phyloP scores from a whole-genome alignment of 202 grass and related monocot genomes.

The Schoenoplectus triqueter region DNA sequence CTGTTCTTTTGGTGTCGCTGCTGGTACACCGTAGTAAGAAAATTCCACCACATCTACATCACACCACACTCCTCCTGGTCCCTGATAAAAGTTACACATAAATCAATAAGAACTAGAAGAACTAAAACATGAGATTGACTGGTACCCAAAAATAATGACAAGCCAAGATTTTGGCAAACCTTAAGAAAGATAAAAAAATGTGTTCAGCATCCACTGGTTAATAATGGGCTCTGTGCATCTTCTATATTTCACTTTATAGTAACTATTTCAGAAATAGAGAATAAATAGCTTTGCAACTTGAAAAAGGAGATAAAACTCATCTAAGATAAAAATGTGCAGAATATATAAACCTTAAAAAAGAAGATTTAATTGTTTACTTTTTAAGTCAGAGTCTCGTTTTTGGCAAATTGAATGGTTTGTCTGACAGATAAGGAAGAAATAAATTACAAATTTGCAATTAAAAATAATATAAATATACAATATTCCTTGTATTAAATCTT shows the following conservation, averaged over 20 bases:
- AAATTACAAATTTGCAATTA: neutral
- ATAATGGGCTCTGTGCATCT: slow-evolving; percentile 6
- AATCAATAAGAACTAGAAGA: slow-evolving; percentile 32
- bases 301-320: neutral
- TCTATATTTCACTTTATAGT: neutral
- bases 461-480: neutral
- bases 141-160: neutral
- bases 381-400: neutral
- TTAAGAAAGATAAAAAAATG: too few relatives aligned
- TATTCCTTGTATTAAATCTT: neutral
- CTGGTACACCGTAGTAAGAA: slow-evolving; percentile 93
- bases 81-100: slow-evolving; percentile 63
- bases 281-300: neutral
- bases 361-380: neutral
- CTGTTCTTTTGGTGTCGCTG: slow-evolving; percentile 87
- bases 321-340: neutral
- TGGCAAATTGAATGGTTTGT: neutral
- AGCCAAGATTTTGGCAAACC: too few relatives aligned
- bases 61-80: slow-evolving; percentile 96
- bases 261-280: neutral
- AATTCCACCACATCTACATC: slow-evolving; percentile 99
- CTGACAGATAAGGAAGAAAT: neutral
- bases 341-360: neutral
- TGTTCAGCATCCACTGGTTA: neutral
- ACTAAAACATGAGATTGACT: neutral